A percentile compares a stretch with the other conserved stretches of the same genome.
These are phyloP conservation scores for Alisma plantagoaquatica DNA, from an alignment of 106 monocot species.

Conservation along the genomic window DNA sequence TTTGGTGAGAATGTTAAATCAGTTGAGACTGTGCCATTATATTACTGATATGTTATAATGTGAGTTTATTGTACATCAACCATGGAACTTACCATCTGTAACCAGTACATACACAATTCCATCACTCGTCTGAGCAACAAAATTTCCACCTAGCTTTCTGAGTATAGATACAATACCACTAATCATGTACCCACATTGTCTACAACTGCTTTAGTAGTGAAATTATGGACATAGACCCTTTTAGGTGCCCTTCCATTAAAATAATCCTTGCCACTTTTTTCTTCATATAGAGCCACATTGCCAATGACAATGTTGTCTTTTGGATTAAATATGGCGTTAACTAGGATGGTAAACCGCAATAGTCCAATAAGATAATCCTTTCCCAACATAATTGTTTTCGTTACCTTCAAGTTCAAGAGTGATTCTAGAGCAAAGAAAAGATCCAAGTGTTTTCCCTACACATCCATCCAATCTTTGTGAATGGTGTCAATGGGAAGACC, in stretches of 20 bases:
- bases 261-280: conserved; percentile 84
- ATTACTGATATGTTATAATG: no score
- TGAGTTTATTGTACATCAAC: no score
- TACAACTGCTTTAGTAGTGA: conserved; percentile 88
- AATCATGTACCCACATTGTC: conserved; percentile 98
- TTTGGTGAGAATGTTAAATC: no score
- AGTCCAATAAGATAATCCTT: conserved; percentile 96
- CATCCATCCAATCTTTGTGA: conserved; percentile 81
- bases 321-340: conserved; percentile 67
- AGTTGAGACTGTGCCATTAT: no score
- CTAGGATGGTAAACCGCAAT: conserved; percentile 86
- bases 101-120: conserved; percentile 87
- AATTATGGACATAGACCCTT: conserved; percentile 93
- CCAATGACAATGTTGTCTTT: conserved; percentile 97
- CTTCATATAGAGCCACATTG: conserved; percentile 96
- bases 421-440: conserved; percentile 93
- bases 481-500: conserved; percentile 77
- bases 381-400: conserved; percentile 96
- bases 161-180: conserved; percentile 80
- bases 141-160: conserved; percentile 88
- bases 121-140: conserved; percentile 98
- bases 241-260: conserved; percentile 98
- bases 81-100: conserved; percentile 55
- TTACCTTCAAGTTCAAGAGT: conserved; percentile 98
- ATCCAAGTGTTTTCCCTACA: conserved; percentile 91